Percentiles rank a stretch among this genome's conserved stretches.
These are phyloP conservation scores for Trebouxia sp. DNA, from an alignment of 139 green algal genomes.

Conservation along the genomic window DNA sequence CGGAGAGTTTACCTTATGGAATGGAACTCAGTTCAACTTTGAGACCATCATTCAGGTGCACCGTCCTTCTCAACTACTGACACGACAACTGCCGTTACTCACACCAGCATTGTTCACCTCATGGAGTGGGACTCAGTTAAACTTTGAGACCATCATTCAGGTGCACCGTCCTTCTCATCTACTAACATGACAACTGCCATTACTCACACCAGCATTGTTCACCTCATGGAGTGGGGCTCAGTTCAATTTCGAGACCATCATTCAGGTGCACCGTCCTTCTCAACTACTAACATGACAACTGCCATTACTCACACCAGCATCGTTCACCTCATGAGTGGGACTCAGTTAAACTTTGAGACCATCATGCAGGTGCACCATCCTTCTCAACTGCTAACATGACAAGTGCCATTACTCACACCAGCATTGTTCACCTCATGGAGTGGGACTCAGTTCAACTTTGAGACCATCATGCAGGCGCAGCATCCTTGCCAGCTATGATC, in stretches of 20 bases:
- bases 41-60: conserved; percentile 87
- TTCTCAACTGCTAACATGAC: no score
- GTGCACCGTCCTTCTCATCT: no score
- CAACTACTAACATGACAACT: no score
- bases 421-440: conserved; percentile 93
- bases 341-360: conserved; percentile 86
- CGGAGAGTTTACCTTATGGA: conserved; percentile 94
- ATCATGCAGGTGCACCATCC: conserved; percentile 86
- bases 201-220: no score
- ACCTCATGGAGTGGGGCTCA: conserved; percentile 83
- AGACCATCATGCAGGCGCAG: conserved; percentile 86
- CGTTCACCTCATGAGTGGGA: conserved; percentile 87
- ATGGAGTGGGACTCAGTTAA: conserved; percentile 84
- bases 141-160: conserved; percentile 89
- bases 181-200: no score
- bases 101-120: no score
- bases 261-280: no score
- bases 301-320: no score
- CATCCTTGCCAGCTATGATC: no score
- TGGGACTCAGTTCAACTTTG: conserved; percentile 81
- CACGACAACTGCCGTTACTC: no score
- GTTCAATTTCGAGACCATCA: conserved; percentile 89
- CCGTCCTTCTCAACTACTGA: no score
- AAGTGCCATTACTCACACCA: no score
- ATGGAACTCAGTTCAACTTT: conserved; percentile 80